These are phyloP conservation scores for Apostasia shenzhenica DNA, from an alignment of 106 monocot genomes.

Conservation along the genomic window DNA sequence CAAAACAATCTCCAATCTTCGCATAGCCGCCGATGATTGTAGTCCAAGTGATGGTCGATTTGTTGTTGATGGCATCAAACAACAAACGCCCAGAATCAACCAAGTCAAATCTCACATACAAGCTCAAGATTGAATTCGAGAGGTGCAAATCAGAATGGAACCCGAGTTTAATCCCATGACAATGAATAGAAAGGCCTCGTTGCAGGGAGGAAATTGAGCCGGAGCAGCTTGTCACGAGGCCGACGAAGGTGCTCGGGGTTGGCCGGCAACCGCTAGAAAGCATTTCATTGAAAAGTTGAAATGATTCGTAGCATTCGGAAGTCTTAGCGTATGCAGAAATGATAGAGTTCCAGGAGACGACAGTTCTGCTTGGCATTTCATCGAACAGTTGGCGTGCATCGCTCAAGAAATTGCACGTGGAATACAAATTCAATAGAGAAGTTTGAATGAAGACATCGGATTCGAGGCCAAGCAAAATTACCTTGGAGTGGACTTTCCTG, in stretches of 20 bases:
- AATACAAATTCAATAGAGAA: constrained; percentile 44
- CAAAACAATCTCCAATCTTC: constrained; percentile 14
- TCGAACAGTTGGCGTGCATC: constrained; percentile 35
- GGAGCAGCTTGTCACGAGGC: constrained; percentile 26
- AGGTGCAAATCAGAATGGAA: constrained; percentile 18
- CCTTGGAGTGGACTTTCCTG: constrained; percentile 27
- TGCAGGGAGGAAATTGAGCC: constrained; percentile 1
- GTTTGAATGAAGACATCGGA: constrained; percentile 33
- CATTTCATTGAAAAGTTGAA: constrained; percentile 31
- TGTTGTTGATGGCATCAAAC: constrained; percentile 22
- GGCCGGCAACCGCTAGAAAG: constrained; percentile 7
- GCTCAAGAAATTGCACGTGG: constrained; percentile 15
- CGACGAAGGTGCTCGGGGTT: constrained; percentile 22
- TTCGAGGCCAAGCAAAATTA: constrained; percentile 20
- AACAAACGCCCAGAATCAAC: constrained; percentile 16
- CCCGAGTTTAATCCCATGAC: constrained; percentile 30
- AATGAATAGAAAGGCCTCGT: constrained; percentile 17
- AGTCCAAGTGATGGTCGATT: constrained; percentile 32
- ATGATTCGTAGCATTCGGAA: neutral
- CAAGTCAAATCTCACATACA: constrained; percentile 21
- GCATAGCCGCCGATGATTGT: constrained; percentile 24
- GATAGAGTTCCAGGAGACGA: constrained; percentile 57
- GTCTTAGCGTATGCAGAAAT: constrained; percentile 22
- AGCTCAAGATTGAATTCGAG: constrained; percentile 26
- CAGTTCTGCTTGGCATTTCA: constrained; percentile 31